Percentiles rank a stretch among this genome's conserved stretches.
Evolutionary conservation across 176 grass and related monocot species (phyloP).

Genomic region (Oryza glaberrima): DNA sequence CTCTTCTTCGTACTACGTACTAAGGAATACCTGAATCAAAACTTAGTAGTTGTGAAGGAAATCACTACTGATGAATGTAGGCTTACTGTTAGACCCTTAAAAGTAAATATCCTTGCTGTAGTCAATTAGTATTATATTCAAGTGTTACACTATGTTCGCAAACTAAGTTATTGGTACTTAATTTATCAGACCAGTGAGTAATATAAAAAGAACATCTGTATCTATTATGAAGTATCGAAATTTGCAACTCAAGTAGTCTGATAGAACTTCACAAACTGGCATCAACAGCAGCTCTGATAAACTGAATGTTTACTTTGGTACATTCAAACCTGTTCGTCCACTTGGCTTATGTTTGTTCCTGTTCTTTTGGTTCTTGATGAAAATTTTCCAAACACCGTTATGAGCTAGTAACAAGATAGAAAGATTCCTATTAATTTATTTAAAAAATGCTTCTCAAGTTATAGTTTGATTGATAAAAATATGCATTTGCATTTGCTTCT

Average conservation of each 20-base stretch:
- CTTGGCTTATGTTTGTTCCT: neutral
- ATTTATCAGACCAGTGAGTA: constrained; percentile 1
- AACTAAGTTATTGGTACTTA: constrained; percentile 8
- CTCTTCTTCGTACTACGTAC: constrained; percentile 26
- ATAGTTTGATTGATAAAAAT: neutral
- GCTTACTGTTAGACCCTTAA: neutral
- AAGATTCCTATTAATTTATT: neutral
- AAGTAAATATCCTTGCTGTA: constrained; percentile 8
- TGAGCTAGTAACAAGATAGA: neutral
- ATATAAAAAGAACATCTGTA: neutral
- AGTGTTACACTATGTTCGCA: constrained; percentile 19
- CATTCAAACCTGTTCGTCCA: constrained; percentile 4
- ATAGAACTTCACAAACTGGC: neutral
- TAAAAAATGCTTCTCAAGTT: neutral
- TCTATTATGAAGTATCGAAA: neutral
- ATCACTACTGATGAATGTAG: constrained; percentile 22
- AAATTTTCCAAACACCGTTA: neutral
- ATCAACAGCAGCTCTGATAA: neutral
- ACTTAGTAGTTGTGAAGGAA: constrained; percentile 1
- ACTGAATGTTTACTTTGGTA: constrained; percentile 25
- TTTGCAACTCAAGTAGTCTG: neutral
- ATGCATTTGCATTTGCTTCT: neutral
- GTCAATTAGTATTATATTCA: constrained; percentile 4
- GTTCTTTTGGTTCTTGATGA: neutral
- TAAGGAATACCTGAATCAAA: constrained; percentile 23